Percentiles rank a stretch among this genome's conserved stretches.
Evolutionary conservation across 2,329 filamentous ascomycete genomes (phyloP).

Genomic region (Pseudogymnoascus sp.): DNA sequence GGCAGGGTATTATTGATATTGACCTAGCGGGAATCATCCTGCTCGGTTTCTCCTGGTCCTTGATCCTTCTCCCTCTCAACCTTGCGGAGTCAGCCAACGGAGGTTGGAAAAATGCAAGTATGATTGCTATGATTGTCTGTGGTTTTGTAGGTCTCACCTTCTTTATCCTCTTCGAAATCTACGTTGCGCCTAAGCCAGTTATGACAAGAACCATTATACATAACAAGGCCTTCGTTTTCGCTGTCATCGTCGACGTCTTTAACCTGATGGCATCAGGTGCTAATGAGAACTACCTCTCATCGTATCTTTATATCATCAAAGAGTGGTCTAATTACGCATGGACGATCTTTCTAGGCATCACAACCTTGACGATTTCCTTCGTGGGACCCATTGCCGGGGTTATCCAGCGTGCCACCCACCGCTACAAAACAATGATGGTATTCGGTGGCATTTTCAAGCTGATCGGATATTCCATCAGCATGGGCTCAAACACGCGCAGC

Average conservation of each 20-base stretch:
- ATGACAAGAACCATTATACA: slow-evolving; percentile 21
- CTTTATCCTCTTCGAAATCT: slow-evolving; percentile 18
- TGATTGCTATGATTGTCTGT: slow-evolving; percentile 19
- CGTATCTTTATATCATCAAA: slow-evolving; percentile 35
- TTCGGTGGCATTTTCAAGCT: slow-evolving; percentile 32
- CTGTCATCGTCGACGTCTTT: slow-evolving; percentile 16
- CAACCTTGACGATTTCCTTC: slow-evolving; percentile 33
- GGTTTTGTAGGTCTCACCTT: slow-evolving; percentile 17
- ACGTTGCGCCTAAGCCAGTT: slow-evolving; percentile 20
- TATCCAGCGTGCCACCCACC: slow-evolving; percentile 30
- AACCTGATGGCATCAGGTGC: slow-evolving; percentile 18
- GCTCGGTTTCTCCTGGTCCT: slow-evolving; percentile 19
- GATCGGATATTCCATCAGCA: slow-evolving; percentile 31
- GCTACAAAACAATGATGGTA: slow-evolving; percentile 36
- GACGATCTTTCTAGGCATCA: slow-evolving; percentile 35
- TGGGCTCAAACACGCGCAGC: slow-evolving; percentile 27
- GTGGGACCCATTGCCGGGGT: slow-evolving; percentile 27
- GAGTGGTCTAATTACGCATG: slow-evolving; percentile 35
- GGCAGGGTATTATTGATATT: background rate
- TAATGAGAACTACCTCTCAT: slow-evolving; percentile 20
- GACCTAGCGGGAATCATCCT: slow-evolving; percentile 10
- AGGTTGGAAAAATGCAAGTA: slow-evolving; percentile 20
- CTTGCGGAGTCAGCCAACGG: slow-evolving; percentile 18
- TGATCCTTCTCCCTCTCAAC: slow-evolving; percentile 21
- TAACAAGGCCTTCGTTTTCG: slow-evolving; percentile 21